phyloP scores from a whole-genome alignment of 2,329 filamentous ascomycete species.

The Phyllosticta paracitricarpa region DNA sequence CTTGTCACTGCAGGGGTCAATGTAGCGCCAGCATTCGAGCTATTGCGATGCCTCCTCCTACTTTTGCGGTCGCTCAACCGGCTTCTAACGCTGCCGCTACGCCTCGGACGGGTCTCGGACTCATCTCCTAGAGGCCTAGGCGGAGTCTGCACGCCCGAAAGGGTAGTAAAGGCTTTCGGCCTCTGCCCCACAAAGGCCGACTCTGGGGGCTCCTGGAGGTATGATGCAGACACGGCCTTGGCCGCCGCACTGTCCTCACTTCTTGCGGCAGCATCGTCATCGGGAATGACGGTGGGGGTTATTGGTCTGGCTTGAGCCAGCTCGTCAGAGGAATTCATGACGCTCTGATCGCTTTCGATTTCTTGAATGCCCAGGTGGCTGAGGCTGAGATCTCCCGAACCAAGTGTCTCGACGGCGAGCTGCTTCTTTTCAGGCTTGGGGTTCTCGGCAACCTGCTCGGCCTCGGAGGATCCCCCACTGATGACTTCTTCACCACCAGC shows the following conservation, averaged over 20 bases:
- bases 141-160: constrained; percentile 32
- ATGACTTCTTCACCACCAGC: constrained; percentile 34
- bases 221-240: constrained; percentile 52
- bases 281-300: constrained; percentile 23
- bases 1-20: constrained; percentile 63
- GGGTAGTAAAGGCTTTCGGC: constrained; percentile 29
- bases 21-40: constrained; percentile 58
- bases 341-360: constrained; percentile 45
- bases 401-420: constrained; percentile 77
- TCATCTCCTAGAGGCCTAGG: constrained; percentile 59
- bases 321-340: constrained; percentile 49
- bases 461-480: constrained; percentile 18
- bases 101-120: constrained; percentile 40
- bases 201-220: constrained; percentile 31
- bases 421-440: constrained; percentile 38
- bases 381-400: constrained; percentile 78
- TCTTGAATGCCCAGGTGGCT: constrained; percentile 76
- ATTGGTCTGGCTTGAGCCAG: constrained; percentile 28
- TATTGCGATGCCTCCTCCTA: constrained; percentile 66
- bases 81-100: constrained; percentile 42
- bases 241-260: constrained; percentile 50
- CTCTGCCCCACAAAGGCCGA: constrained; percentile 23
- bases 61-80: constrained; percentile 39
- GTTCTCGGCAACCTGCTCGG: constrained; percentile 11
- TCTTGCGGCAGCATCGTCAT: constrained; percentile 45